Percentiles rank a stretch among this genome's conserved stretches.
Conservation (phyloP, 1,284 basidiomycete genomes). For the Malassezia sp. region DNA sequence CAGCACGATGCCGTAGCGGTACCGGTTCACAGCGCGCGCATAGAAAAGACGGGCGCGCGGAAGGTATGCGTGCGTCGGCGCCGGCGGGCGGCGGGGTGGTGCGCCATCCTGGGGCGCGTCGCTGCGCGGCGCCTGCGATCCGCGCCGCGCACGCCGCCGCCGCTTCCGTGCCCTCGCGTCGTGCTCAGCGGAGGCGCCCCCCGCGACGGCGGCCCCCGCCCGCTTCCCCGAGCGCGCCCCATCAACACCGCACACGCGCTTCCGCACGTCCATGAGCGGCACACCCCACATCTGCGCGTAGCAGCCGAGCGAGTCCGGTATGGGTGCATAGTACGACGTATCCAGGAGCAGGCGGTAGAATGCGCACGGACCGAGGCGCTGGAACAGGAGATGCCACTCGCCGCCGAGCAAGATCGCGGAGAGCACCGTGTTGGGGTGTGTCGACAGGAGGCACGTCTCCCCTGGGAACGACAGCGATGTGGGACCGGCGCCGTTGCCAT, state of each 20-base stretch:
- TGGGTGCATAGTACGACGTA: slow-evolving; percentile 59
- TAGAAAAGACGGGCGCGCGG: not conserved
- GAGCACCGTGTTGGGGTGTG: slow-evolving; percentile 62
- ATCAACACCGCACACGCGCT: not conserved
- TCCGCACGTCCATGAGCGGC: slow-evolving; percentile 53
- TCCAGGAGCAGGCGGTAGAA: slow-evolving; percentile 64
- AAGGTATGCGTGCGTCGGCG: not conserved
- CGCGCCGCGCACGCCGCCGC: not conserved
- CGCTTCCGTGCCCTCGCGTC: too few species aligned
- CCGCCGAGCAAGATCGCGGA: slow-evolving; percentile 55
- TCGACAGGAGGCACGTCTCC: slow-evolving; percentile 51
- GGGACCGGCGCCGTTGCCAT: slow-evolving; percentile 26
- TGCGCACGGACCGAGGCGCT: slow-evolving; percentile 58
- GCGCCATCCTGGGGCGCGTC: not conserved
- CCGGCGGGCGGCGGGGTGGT: not conserved
- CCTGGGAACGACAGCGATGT: too few species aligned
- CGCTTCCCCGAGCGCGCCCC: too few species aligned
- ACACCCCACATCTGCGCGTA: slow-evolving; percentile 66
- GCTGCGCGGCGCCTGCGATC: not conserved
- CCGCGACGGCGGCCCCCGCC: too few species aligned
- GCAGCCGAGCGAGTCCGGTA: slow-evolving; percentile 60
- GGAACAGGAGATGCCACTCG: slow-evolving; percentile 60
- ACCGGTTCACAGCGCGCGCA: not conserved
- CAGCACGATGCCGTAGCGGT: slow-evolving; percentile 3
- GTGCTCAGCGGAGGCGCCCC: too few species aligned